Evolutionary conservation across 179 eudicot species (phyloP).

Genomic region (Beta corolliflora): DNA sequence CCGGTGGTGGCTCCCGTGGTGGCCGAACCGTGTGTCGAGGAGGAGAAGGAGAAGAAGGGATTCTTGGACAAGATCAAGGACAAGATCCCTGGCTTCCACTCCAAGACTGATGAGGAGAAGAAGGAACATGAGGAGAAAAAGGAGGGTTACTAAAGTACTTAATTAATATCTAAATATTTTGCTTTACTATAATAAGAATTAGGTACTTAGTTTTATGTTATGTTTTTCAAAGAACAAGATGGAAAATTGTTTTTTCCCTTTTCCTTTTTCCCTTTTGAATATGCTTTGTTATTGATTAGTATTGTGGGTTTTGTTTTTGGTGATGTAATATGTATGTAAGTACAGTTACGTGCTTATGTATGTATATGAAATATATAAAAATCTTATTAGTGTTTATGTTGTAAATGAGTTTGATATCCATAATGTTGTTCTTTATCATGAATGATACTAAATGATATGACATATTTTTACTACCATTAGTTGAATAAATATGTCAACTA

Average conservation of each 20-base stretch:
- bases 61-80: slow-evolving; percentile 71
- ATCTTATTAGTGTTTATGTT: background rate
- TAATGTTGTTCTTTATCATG: background rate
- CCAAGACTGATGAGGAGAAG: slow-evolving; percentile 51
- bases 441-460: background rate
- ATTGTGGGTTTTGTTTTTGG: background rate
- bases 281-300: background rate
- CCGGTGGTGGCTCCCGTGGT: too few relatives aligned
- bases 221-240: background rate
- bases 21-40: slow-evolving; percentile 27
- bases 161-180: background rate
- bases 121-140: slow-evolving; percentile 36
- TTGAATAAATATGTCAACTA: too few relatives aligned
- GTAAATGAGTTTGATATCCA: slow-evolving; percentile 10
- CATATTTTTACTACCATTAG: too few relatives aligned
- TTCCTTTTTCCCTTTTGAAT: background rate
- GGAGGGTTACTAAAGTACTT: background rate
- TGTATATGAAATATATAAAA: background rate
- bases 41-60: slow-evolving; percentile 60
- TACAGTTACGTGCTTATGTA: slow-evolving; percentile 17
- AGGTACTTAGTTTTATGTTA: background rate
- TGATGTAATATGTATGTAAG: slow-evolving; percentile 1
- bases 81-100: slow-evolving; percentile 61
- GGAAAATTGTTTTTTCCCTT: background rate
- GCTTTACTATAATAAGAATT: background rate